Evolutionary conservation across 2,329 filamentous ascomycete genomes (phyloP).

Genomic region (Alternaria sp.): DNA sequence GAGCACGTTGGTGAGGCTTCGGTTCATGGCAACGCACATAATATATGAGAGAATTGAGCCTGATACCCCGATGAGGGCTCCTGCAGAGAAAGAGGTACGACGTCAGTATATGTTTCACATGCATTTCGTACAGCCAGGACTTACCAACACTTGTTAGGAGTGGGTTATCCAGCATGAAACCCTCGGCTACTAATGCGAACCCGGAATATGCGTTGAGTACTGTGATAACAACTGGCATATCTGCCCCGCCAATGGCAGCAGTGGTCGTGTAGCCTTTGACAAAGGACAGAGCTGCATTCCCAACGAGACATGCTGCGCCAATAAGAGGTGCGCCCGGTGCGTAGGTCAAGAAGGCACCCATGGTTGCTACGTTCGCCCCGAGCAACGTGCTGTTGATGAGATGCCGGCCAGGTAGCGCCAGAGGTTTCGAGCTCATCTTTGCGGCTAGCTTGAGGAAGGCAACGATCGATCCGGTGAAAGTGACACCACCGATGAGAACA

Average conservation of each 20-base stretch:
- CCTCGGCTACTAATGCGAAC: conserved; percentile 87
- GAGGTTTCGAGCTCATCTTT: conserved; percentile 78
- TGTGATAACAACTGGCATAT: conserved; percentile 92
- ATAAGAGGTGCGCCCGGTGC: conserved; percentile 79
- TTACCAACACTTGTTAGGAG: conserved; percentile 69
- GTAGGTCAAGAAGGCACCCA: conserved; percentile 83
- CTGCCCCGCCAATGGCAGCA: conserved; percentile 86
- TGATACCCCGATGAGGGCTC: conserved; percentile 84
- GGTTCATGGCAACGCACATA: conserved; percentile 86
- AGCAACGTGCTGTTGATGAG: conserved; percentile 76
- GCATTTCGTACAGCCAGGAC: not conserved
- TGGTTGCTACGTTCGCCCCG: conserved; percentile 77
- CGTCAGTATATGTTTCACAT: not conserved
- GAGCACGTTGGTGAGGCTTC: conserved; percentile 84
- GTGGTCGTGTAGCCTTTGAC: conserved; percentile 88
- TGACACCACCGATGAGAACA: conserved; percentile 83
- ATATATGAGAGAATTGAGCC: conserved; percentile 78
- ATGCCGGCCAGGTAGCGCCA: conserved; percentile 75
- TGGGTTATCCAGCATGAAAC: conserved; percentile 89
- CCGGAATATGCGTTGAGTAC: conserved; percentile 91
- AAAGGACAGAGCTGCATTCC: conserved; percentile 80
- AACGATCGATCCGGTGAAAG: conserved; percentile 89
- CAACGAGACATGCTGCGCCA: conserved; percentile 77
- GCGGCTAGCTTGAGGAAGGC: conserved; percentile 88
- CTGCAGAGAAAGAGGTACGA: conserved; percentile 49